Evolutionary conservation across 108 stramenopile species (phyloP).

Genomic region (Cyclotella atomus): DNA sequence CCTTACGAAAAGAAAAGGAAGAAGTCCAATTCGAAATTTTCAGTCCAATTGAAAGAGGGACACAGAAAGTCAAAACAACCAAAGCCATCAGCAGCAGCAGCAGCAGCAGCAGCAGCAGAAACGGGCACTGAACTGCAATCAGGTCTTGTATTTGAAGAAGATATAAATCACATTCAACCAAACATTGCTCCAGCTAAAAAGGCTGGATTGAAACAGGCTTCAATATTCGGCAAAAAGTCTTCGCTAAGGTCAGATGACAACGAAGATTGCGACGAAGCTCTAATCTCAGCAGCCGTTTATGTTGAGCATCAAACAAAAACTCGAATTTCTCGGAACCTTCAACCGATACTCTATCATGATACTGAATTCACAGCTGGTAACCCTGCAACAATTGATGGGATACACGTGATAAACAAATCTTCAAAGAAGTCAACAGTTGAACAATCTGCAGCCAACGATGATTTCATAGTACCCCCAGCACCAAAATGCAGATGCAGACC

Average conservation of each 20-base stretch:
- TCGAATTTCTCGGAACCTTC: constrained; percentile 41
- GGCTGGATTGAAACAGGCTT: not conserved
- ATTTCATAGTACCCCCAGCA: constrained; percentile 19
- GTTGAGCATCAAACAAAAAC: constrained; percentile 38
- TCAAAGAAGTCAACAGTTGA: not conserved
- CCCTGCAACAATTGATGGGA: constrained; percentile 47
- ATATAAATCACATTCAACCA: constrained; percentile 35
- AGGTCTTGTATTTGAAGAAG: constrained; percentile 55
- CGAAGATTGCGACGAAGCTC: constrained; percentile 16
- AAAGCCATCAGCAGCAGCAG: not conserved
- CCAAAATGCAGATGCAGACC: constrained; percentile 55
- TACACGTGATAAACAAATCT: constrained; percentile 16
- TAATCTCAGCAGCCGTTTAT: constrained; percentile 29
- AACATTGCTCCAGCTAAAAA: not conserved
- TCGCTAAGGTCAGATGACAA: not conserved
- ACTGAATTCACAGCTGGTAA: constrained; percentile 47
- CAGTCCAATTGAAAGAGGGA: constrained; percentile 1
- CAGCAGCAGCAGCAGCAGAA: not conserved
- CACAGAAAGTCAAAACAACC: not conserved
- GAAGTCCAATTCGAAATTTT: not conserved
- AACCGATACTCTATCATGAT: constrained; percentile 53
- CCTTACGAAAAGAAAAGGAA: constrained; percentile 38
- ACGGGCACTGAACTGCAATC: constrained; percentile 41
- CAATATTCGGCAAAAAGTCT: constrained; percentile 1
- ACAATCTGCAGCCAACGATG: not conserved